Evolutionary conservation across 208 protist species (phyloP).

Genomic region (Acanthamoeba castellanii): DNA sequence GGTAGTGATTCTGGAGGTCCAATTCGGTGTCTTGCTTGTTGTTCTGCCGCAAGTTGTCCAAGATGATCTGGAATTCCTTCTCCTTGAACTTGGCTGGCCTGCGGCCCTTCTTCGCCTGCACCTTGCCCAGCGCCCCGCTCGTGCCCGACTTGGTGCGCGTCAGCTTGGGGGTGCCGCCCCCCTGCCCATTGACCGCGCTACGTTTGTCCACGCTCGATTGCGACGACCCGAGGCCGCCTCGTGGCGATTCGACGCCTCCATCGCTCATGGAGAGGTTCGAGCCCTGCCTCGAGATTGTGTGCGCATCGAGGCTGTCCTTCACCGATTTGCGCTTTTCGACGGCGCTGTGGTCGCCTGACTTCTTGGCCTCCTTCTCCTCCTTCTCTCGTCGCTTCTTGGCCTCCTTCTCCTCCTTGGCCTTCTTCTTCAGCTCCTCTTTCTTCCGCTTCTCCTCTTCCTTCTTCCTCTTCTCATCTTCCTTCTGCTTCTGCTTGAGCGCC

Average conservation of each 20-base stretch:
- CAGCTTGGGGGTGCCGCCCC: slow-evolving; percentile 9
- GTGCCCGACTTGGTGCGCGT: slow-evolving; percentile 33
- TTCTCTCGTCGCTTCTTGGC: slow-evolving; percentile 47
- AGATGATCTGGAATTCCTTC: slow-evolving; percentile 54
- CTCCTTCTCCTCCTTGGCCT: slow-evolving; percentile 68
- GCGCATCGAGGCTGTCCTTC: slow-evolving; percentile 45
- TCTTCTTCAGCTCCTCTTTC: slow-evolving; percentile 55
- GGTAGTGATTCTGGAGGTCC: slow-evolving; percentile 57
- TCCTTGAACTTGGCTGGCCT: slow-evolving; percentile 69
- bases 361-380: slow-evolving; percentile 53
- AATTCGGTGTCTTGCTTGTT: slow-evolving; percentile 63
- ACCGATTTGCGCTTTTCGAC: not conserved
- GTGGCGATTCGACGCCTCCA: not conserved
- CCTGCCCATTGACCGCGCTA: not conserved
- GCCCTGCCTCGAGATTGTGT: not conserved
- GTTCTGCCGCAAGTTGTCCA: slow-evolving; percentile 66
- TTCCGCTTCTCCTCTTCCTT: slow-evolving; percentile 58
- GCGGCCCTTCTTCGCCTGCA: not conserved
- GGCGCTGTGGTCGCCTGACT: not conserved
- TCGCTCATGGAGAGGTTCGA: not conserved
- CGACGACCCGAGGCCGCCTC: not conserved
- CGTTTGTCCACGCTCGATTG: slow-evolving; percentile 29
- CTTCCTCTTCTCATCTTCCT: slow-evolving; percentile 16
- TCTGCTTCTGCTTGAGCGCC: slow-evolving; percentile 47
- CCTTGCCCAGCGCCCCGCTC: not conserved